Evolutionary conservation across 2,329 filamentous ascomycete species (phyloP).

Genomic region (Didymosphaeria variabile): DNA sequence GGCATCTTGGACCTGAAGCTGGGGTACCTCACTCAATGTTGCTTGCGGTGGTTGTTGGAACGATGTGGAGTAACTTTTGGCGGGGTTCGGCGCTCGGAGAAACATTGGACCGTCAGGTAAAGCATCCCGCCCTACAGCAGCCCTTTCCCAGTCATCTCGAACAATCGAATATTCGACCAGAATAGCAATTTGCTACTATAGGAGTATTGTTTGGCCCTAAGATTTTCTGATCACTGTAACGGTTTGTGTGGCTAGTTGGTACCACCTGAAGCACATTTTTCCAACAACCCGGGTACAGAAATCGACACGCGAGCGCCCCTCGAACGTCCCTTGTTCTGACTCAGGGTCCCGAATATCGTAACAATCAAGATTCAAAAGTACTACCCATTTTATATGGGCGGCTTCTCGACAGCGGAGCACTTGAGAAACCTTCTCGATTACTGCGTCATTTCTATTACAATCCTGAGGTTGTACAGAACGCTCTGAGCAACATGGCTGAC

Average conservation of each 20-base stretch:
- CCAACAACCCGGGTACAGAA: background rate
- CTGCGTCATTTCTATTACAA: too few species aligned
- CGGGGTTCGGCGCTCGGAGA: slow-evolving; percentile 9
- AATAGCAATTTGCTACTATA: background rate
- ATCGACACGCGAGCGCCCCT: background rate
- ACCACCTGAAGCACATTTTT: background rate
- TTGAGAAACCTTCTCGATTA: too few species aligned
- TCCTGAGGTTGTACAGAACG: background rate
- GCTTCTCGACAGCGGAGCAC: background rate
- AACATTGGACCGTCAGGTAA: slow-evolving; percentile 1
- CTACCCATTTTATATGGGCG: too few species aligned
- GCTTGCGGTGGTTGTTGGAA: background rate
- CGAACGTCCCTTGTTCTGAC: background rate
- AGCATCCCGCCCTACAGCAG: background rate
- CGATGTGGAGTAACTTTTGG: slow-evolving; percentile 16
- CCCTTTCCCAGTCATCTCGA: background rate
- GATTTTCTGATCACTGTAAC: too few species aligned
- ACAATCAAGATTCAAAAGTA: background rate
- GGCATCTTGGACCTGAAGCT: slow-evolving; percentile 66
- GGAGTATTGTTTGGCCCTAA: background rate
- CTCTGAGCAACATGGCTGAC: slow-evolving; percentile 14
- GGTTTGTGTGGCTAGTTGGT: background rate
- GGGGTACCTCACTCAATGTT: background rate
- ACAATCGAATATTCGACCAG: background rate
- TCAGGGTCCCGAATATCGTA: background rate